Evolutionary conservation across 257 asterid species (phyloP).

Genomic region (Nicotiana benthamiana): DNA sequence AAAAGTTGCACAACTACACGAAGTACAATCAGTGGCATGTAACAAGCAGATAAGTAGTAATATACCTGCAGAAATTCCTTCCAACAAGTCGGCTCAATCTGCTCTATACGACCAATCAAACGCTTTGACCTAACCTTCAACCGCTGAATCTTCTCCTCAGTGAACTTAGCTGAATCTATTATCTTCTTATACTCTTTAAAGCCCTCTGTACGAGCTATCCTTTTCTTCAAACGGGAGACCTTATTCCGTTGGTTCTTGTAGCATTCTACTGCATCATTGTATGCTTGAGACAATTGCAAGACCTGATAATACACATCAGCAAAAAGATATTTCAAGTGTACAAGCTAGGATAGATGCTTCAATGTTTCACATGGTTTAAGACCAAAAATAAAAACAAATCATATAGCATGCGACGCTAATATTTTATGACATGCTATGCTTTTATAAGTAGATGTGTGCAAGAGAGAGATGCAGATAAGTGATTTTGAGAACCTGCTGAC

Average conservation of each 20-base stretch:
- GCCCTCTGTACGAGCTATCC: conserved; percentile 75
- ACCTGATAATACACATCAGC: conserved; percentile 34
- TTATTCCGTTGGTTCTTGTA: conserved; percentile 88
- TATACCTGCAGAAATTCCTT: conserved; percentile 95
- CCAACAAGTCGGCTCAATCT: conserved; percentile 99
- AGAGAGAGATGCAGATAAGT: neutral
- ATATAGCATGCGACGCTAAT: neutral
- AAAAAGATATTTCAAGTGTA: neutral
- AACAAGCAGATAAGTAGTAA: neutral
- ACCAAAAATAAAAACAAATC: neutral
- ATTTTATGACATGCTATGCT: neutral
- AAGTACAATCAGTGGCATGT: neutral
- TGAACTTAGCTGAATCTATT: conserved; percentile 64
- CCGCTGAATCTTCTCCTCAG: conserved; percentile 79
- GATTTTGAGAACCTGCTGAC: neutral
- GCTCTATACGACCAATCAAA: conserved; percentile 64
- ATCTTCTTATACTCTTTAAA: conserved; percentile 87
- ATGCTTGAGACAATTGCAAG: conserved; percentile 55
- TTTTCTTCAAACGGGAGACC: conserved; percentile 79
- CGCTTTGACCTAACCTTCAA: conserved; percentile 79
- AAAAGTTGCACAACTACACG: neutral
- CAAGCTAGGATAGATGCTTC: neutral
- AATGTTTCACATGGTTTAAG: neutral
- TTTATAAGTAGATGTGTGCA: neutral
- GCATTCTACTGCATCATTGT: conserved; percentile 59